Evolutionary conservation across 176 grass and related monocot genomes (phyloP).

Genomic region (Rhipidocladum racemiflorum): DNA sequence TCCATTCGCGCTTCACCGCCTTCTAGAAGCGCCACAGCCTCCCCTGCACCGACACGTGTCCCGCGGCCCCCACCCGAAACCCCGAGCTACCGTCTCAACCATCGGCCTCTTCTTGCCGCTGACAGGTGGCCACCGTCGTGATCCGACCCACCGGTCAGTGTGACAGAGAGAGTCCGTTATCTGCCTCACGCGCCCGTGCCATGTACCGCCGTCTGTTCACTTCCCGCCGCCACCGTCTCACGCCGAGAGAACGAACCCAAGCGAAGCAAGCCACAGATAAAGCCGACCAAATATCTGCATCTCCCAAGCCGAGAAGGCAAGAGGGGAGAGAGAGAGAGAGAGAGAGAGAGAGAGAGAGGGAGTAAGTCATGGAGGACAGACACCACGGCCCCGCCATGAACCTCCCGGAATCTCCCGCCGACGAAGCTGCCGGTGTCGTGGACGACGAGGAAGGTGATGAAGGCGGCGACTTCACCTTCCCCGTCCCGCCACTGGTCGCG

Average conservation of each 20-base stretch:
- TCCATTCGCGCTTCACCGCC: neutral
- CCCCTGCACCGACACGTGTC: neutral
- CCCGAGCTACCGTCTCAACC: neutral
- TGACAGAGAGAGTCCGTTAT: neutral
- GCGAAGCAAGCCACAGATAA: neutral
- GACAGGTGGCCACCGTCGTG: neutral
- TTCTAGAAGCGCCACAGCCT: conserved; percentile 13
- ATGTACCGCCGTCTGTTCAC: neutral
- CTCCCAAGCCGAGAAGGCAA: neutral
- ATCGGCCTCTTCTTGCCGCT: neutral
- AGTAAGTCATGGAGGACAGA: conserved; percentile 38
- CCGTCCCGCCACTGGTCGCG: conserved; percentile 14
- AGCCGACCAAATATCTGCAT: neutral
- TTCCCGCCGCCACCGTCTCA: conserved; percentile 10
- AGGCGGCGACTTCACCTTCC: conserved; percentile 44
- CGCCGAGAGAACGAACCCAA: neutral
- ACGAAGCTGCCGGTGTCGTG: neutral
- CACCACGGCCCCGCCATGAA: conserved; percentile 8
- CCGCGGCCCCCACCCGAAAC: neutral
- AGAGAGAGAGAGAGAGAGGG: neutral
- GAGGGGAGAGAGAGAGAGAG: neutral
- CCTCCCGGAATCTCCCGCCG: neutral
- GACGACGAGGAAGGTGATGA: neutral
- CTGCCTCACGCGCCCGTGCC: neutral
- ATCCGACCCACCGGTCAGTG: neutral